Conservation (phyloP, 495 filamentous ascomycete species). For the Penicillium robsamsonii region DNA sequence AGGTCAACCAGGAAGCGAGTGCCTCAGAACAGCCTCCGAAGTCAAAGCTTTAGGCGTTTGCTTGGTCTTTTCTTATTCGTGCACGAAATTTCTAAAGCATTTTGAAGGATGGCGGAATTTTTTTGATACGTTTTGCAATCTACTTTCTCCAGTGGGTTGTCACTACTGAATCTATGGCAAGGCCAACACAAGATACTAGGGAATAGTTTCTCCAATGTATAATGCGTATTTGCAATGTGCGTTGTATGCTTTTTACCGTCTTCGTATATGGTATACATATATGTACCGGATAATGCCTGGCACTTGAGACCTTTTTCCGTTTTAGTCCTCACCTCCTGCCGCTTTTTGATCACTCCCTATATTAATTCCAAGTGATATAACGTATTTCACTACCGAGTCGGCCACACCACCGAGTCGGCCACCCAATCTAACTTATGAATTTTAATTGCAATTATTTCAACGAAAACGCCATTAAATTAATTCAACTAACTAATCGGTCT, state of each 20-base stretch:
- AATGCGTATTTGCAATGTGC: not conserved
- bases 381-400: no score
- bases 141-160: not conserved
- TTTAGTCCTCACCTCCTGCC: no score
- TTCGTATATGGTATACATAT: not conserved
- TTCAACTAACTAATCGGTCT: no score
- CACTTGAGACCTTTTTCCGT: no score
- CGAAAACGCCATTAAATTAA: no score
- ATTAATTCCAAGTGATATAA: no score
- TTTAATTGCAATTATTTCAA: no score
- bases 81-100: not conserved
- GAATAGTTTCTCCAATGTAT: not conserved
- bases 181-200: not conserved
- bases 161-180: not conserved
- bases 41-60: conserved; percentile 52
- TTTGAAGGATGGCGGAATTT: not conserved
- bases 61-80: not conserved
- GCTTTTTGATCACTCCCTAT: no score
- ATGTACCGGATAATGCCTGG: no score
- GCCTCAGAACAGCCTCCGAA: conserved; percentile 56
- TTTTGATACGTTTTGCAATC: not conserved
- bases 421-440: no score
- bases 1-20: conserved; percentile 82
- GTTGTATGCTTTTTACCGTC: no score
- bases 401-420: no score